phyloP scores from a whole-genome alignment of 169 alveolate species.

The Plasmodium relictum region DNA sequence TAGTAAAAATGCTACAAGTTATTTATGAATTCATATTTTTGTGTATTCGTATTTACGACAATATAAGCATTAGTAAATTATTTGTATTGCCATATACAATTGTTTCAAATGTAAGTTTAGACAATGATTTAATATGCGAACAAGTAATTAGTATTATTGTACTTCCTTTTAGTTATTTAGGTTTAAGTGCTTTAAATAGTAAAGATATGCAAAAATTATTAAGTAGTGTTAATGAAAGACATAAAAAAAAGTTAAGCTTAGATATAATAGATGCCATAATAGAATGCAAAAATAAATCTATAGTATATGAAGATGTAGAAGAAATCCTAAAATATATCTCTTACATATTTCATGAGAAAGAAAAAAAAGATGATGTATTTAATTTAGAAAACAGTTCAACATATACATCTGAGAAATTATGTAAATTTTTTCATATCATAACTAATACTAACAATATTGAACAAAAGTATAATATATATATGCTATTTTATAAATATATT shows the following conservation, averaged over 20 bases:
- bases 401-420: constrained; percentile 47
- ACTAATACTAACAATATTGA: constrained; percentile 53
- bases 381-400: constrained; percentile 28
- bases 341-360: constrained; percentile 43
- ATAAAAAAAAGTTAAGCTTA: constrained; percentile 65
- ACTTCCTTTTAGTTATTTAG: constrained; percentile 53
- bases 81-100: constrained; percentile 53
- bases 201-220: constrained; percentile 42
- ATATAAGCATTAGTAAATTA: constrained; percentile 23
- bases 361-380: constrained; percentile 26
- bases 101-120: constrained; percentile 29
- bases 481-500: constrained; percentile 51
- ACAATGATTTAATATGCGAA: constrained; percentile 29
- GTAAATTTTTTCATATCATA: constrained; percentile 71
- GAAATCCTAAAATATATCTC: constrained; percentile 45
- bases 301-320: constrained; percentile 43
- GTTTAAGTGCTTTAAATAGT: constrained; percentile 40
- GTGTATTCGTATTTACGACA: constrained; percentile 52
- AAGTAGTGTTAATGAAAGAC: constrained; percentile 30
- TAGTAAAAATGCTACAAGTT: constrained; percentile 69
- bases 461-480: constrained; percentile 26
- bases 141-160: constrained; percentile 57
- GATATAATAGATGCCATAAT: constrained; percentile 58
- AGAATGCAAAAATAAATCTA: constrained; percentile 49
- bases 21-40: constrained; percentile 57